These are phyloP conservation scores for Chrysanthemum seticuspe DNA, from an alignment of 129 eudicot genomes.

Conservation along the genomic window DNA sequence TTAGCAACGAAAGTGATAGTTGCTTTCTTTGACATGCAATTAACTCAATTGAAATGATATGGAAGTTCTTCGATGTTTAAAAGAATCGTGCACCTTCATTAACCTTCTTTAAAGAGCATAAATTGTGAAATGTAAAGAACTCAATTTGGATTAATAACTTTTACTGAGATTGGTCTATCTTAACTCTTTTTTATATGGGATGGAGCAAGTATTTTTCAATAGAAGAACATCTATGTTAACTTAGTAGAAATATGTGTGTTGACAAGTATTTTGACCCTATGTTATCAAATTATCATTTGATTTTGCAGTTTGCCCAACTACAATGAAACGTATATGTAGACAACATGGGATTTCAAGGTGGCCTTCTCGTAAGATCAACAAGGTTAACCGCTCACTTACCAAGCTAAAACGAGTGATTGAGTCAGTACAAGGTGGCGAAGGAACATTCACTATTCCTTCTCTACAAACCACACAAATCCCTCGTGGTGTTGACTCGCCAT, in stretches of 20 bases:
- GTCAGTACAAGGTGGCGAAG: conserved; percentile 94
- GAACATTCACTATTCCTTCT: conserved; percentile 73
- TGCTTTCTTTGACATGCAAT: neutral
- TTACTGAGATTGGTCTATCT: neutral
- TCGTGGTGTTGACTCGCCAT: conserved; percentile 52
- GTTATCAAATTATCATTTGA: conserved; percentile 20
- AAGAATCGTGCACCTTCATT: neutral
- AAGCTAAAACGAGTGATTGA: conserved; percentile 91
- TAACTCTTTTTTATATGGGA: neutral
- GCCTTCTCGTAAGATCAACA: conserved; percentile 97
- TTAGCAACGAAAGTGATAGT: neutral
- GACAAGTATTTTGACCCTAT: conserved; percentile 1
- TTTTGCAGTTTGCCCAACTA: conserved; percentile 90
- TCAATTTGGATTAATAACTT: neutral
- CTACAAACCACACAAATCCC: conserved; percentile 60
- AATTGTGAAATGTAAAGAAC: neutral
- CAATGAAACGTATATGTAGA: conserved; percentile 97
- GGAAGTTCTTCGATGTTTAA: neutral
- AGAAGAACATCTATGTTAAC: too few species aligned
- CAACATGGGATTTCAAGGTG: conserved; percentile 95
- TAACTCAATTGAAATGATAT: neutral
- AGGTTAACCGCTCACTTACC: conserved; percentile 85
- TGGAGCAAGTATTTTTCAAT: neutral
- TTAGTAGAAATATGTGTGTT: neutral
- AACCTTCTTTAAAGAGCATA: neutral